Conservation (phyloP, 495 filamentous ascomycete species). For the Xanthoparmelia taractica region DNA sequence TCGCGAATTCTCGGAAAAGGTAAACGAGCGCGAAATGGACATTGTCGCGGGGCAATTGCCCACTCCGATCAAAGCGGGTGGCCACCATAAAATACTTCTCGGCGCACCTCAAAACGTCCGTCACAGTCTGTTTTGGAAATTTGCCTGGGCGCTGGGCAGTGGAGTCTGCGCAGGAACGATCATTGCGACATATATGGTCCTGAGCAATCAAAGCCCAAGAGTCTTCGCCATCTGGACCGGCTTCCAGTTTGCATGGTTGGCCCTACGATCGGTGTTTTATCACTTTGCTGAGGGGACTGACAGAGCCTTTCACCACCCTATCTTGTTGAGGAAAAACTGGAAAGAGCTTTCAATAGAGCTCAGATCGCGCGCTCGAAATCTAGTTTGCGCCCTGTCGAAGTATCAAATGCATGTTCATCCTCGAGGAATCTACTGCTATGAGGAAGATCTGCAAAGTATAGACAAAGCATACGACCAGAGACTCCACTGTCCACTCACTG, state of each 20-base stretch:
- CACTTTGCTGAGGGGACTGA: conserved; percentile 7
- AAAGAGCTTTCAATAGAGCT: conserved; percentile 1
- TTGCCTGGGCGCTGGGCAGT: conserved; percentile 5
- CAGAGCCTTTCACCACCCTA: not conserved
- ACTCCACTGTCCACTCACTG: not conserved
- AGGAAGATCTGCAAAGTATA: conserved; percentile 20
- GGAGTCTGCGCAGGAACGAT: conserved; percentile 3
- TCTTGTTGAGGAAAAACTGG: conserved; percentile 1
- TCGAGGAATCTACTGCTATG: conserved; percentile 29
- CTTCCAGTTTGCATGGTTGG: conserved; percentile 10
- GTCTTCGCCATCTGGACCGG: conserved; percentile 10
- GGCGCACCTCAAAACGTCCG: conserved; percentile 17
- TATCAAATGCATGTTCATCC: conserved; percentile 16
- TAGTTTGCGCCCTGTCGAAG: conserved; percentile 8
- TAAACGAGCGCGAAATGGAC: conserved; percentile 9
- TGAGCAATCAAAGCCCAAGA: not conserved
- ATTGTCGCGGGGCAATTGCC: conserved; percentile 11
- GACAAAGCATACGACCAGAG: not conserved
- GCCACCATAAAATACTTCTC: conserved; percentile 9
- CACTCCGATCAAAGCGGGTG: conserved; percentile 10
- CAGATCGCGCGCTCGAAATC: not conserved
- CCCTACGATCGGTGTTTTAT: conserved; percentile 5
- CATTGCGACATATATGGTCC: not conserved
- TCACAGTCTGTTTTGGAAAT: conserved; percentile 7
- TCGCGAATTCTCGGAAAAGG: conserved; percentile 8